Evolutionary conservation across 768 basidiomycete species (phyloP), one percentile per base, ranked within the genome.

Genomic region (Cystoderma amianthinum): DNA sequence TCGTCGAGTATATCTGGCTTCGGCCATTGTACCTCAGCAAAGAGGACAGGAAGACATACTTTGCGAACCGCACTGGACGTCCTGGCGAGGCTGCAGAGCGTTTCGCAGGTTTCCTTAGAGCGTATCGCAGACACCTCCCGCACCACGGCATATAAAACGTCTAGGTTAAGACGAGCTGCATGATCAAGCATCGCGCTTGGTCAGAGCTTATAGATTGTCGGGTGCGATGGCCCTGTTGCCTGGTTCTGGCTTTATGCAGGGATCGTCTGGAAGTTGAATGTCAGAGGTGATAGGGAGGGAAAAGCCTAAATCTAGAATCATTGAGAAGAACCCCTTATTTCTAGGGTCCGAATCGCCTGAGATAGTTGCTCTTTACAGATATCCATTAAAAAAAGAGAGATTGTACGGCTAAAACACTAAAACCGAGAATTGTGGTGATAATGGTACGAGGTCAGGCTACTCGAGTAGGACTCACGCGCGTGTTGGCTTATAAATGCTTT

Each of bases 21-120:
- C 1, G 68, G 68, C 68, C 68, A 69, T 35, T 54, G 55, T 4
- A 68, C 62, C 2, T 57, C 51, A 30, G 57, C 44, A 44, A 71
- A 71, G 40, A 64, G 46, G 23, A 48, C 37, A 21, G 60, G 54
- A 10, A 62, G 56, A 19, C 55, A 56, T n/a, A 51, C 50, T 13
- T 50, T 39, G 36, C 60, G 55, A 17, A 62, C 40, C 25, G 48
- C 45, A 17, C 52, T 55, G 36, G 56, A 59, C 10, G 58, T 54
- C 15, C 47, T 44, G 12, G 60, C 50, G n/a, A 62, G 51, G 38
- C 33, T 50, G 30, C 56, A 44, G 32, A 60, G 49, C n/a, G 49
- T 48, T n/a, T 37, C 41, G 7, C 48, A 21, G 41, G 41, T 19
- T 17, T 48, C 35, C 13, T 38, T 22, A 22, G 43, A 32, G 40